Evolutionary conservation across 176 grass and related monocot species (phyloP), one percentile per base, ranked within the genome.

Genomic region (Oropetium thomaeum): DNA sequence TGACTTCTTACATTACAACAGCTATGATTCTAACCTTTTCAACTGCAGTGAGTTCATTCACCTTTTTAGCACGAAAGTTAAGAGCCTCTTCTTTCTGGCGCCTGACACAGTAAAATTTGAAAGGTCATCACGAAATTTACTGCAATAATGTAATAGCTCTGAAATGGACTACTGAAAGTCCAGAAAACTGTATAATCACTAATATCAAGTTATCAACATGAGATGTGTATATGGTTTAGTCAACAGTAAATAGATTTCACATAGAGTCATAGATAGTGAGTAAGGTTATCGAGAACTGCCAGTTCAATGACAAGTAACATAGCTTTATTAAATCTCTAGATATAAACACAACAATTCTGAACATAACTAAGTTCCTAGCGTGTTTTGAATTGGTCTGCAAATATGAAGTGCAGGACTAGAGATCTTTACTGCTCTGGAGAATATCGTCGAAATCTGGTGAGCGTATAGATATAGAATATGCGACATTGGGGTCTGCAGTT

Each of bases 71-170:
- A 87, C 89, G 91, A 55, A 99, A 99, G 41, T 99, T 88, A 75
- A 99, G 89, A 51, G 96, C 89, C 60, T 99, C 96, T 88, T 99
- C 96, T 88, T 95, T 99, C 89, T 99, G 96, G 52, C 82, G 78
- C 84, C 91, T 99, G 80, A 44, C 45, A 73, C 34, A 61, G 33
- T 34, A 73, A 71, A 88, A 43, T 49, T 72, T n/a, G 60, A 76
- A 69, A 79, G 26, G n/a, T 74, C 69, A 79, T 14, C 10, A 9
- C 20, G 27, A 27, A 37, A 1, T 37, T 60, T 45, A 48, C 31
- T 44, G 35, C 52, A 69, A 10, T 3, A 44, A 87, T 69, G 29
- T 17, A 25, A 30, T 54, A 55, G 53, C 73, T 67, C 9, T 34
- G 69, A 79, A 53, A 34, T 79, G 26, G 0, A 62, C 3, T 28